Percentiles rank a stretch among this genome's conserved stretches.
These are phyloP conservation scores for Kodamaea anthophila DNA, from an alignment of 1,139 yeast species.

Conservation along the genomic window DNA sequence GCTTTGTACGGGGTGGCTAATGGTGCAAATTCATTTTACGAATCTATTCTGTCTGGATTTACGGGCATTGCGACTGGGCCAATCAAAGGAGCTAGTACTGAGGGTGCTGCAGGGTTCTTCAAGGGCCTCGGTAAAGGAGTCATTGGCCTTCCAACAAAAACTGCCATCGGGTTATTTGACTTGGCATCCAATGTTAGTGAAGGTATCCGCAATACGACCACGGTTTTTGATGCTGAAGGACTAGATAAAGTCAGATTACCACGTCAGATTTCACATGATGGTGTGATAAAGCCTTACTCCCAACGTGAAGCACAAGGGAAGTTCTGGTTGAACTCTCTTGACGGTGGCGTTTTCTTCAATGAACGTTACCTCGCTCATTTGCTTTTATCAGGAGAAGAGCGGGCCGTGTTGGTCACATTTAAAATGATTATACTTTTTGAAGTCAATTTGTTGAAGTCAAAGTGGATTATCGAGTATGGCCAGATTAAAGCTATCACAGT, in stretches of 20 bases:
- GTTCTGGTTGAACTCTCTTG: slow-evolving; percentile 77
- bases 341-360: slow-evolving; percentile 68
- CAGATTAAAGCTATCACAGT: slow-evolving; percentile 63
- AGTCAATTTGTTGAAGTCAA: slow-evolving; percentile 51
- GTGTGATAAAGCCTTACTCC: slow-evolving; percentile 68
- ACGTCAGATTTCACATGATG: slow-evolving; percentile 63
- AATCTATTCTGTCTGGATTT: slow-evolving; percentile 81
- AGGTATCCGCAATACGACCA: slow-evolving; percentile 89
- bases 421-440: slow-evolving; percentile 64
- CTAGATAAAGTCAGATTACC: slow-evolving; percentile 81
- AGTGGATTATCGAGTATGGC: slow-evolving; percentile 62
- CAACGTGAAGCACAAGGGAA: slow-evolving; percentile 91
- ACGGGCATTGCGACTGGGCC: slow-evolving; percentile 91
- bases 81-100: slow-evolving; percentile 75
- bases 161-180: slow-evolving; percentile 93
- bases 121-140: slow-evolving; percentile 94
- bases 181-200: slow-evolving; percentile 90
- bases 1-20: slow-evolving; percentile 82
- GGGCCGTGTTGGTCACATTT: slow-evolving; percentile 72
- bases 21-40: slow-evolving; percentile 87
- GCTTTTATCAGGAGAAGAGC: slow-evolving; percentile 72
- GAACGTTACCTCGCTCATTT: slow-evolving; percentile 85
- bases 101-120: slow-evolving; percentile 87
- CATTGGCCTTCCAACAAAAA: slow-evolving; percentile 91
- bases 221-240: slow-evolving; percentile 78